Conservation (phyloP, 345 rosid genomes). For the Lumnitzera racemosa region DNA sequence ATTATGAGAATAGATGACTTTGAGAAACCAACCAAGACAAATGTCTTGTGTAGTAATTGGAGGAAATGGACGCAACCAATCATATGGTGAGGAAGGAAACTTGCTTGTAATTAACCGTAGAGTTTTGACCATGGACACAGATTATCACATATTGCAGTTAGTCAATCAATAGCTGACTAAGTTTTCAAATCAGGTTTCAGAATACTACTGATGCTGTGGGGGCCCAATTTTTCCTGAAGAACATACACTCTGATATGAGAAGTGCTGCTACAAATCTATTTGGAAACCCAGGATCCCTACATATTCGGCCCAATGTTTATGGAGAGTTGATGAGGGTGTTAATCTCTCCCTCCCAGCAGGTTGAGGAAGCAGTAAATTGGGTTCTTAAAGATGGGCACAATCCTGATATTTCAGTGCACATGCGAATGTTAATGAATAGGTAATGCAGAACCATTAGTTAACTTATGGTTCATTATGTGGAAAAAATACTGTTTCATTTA, state of each 20-base stretch:
- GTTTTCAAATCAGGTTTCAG: constrained; percentile 60
- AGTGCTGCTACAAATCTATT: constrained; percentile 58
- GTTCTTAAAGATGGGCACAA: constrained; percentile 48
- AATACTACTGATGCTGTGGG: constrained; percentile 94
- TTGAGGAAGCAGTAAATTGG: constrained; percentile 73
- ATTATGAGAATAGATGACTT: constrained; percentile 90
- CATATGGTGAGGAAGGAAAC: constrained; percentile 49
- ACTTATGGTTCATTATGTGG: not conserved
- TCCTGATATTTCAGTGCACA: constrained; percentile 88
- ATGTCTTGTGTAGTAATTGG: constrained; percentile 90
- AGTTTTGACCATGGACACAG: not conserved
- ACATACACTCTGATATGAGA: constrained; percentile 75
- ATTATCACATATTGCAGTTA: constrained; percentile 1
- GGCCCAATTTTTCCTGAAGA: constrained; percentile 89
- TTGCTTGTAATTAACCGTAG: not conserved
- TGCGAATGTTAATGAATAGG: constrained; percentile 91
- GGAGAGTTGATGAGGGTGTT: constrained; percentile 88
- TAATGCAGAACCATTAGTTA: constrained; percentile 10
- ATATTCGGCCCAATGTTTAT: constrained; percentile 65
- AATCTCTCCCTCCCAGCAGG: constrained; percentile 73
- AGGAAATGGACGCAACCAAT: constrained; percentile 79
- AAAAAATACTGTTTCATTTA: not conserved
- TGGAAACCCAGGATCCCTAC: constrained; percentile 52
- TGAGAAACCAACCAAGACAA: constrained; percentile 69
- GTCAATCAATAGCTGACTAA: constrained; percentile 8